Base-by-base conservation (phyloP, 169 alveolate genomes). In the Perkinsus olseni region DNA sequence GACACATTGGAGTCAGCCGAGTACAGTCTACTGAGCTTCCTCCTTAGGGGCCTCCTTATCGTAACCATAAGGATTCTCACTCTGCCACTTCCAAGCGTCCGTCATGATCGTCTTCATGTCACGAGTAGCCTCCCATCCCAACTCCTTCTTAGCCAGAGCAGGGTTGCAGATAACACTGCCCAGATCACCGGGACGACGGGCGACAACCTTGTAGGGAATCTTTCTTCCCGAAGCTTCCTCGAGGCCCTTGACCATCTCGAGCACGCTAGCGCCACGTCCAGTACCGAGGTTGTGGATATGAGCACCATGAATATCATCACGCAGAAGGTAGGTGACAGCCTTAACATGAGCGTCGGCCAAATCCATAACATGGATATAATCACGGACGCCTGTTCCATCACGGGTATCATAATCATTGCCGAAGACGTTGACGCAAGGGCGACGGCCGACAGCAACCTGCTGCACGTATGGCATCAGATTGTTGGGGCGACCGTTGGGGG, bases 331-430 rank as follows among this genome's bases (percentile, higher is more conserved):
- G 17, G 82, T 62, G 17, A 98, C 94, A 38, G 99, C 99, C 38
- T 96, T 95, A 48, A 98, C 95, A 95, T 98, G 99, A 13, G 98
- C 99, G 39, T 96, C 94, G n/a, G 99, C 99, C 74, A 98, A 96
- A 92, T 98, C 99, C 13, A 96, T 97, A 90, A 98, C 98, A 93
- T 98, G 99, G 93, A 98, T 97, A 94, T 97, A 98, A 94, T 98
- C 99, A 94, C 99, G 95, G 0, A 97, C 96, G 37, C 99, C 98
- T 62, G 99, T 97, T 3, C 99, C 99, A 94, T 98, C 99, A 37
- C 93, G 95, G 21, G 95, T 94, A 10, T 91, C 93, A 39, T 74
- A 98, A 95, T 98, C 99, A 92, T 95, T 95, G 0, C 99, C 99
- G 94, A 96, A 98, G 10, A 98, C 98, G 82, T 91, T 91, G 34